Base-by-base conservation (phyloP, 371 early-diverging fungal species). In the Dinochytrium kinnereticum region DNA sequence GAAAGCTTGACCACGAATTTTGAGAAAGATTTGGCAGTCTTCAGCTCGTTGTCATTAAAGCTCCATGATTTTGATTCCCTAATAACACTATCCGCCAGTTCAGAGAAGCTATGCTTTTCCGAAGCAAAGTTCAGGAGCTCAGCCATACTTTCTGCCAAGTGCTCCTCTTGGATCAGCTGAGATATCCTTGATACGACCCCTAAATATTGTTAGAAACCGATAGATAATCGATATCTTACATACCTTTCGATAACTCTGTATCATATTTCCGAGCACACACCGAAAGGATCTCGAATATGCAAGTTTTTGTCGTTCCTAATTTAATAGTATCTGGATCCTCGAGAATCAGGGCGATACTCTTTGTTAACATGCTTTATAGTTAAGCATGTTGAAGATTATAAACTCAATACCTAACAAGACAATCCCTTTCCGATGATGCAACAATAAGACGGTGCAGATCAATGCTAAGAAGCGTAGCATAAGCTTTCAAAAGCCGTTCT, bases 81-180 rank as follows among this genome's bases (percentile, higher is more conserved):
- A 64, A 98, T 76, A 28, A 97, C 87, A 69, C 90, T 93, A 77
- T 96, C 96, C 0, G 89, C 85, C 50, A 98, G 76, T 19, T 76
- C 72, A 17, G 71, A 64, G 39, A 37, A 87, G 33, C 91, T 90
- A 73, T 90, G 88, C 38, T 90, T 76, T 2, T 88, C 86, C 33
- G 86, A 84, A 50, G 94, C 74, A 70, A 86, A 80, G 31, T 89
- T 85, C 44, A 98, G 75, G 0, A 97, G 84, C 51, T 94, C 94
- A 0, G 98, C 98, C 91, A 96, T 93, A 21, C 91, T 86, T 75
- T 98, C 97, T 33, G 94, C 88, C 28, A 96, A 87, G 72, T 96
- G 94, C 59, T 98, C 98, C 76, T 96, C 96, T 71, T 94, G 92
- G 44, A 98, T 83, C 76, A 94, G 91, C 74, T 97, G 95, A 68